Base-by-base conservation (phyloP, 345 rosid genomes). In the Rhodomyrtus tomentosa region DNA sequence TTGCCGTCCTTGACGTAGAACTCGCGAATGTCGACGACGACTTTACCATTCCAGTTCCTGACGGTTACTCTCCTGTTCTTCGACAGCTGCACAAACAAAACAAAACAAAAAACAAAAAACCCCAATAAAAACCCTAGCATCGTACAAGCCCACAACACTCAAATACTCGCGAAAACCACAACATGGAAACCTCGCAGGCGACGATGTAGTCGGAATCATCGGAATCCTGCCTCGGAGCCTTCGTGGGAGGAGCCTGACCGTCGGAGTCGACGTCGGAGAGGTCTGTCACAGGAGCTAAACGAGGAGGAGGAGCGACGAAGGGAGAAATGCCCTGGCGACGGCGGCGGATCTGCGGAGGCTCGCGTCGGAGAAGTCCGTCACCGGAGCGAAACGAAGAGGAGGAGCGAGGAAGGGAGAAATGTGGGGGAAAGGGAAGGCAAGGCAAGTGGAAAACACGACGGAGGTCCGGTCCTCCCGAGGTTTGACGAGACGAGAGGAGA, bases 21-120 rank as follows among this genome's bases (percentile, higher is more conserved):
- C 91, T 97, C 99, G 81, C 98, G 98, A 86, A 97, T 94, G 83
- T 97, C 98, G 52, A 97, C 91, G 92, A 95, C 92, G 38, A 94
- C 89, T 82, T 83, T 92, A 16, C 98, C 98, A 50, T 94, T 90
- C 98, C 96, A 97, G 82, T 90, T 92, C 93, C 98, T 88, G 85
- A 97, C 98, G 18, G 95, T 83, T 40, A 97, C 96, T 88, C 95
- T 95, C 90, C 98, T 88, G 72, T 91, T 97, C 93, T 91, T 95
- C 38, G 98, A 94, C 82, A 96, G 89, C 98, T 96, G 87, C 86
- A 82, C 88, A n/a, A n/a, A n/a, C n/a, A n/a, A n/a, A n/a, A n/a
- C n/a, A n/a, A n/a, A n/a, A n/a, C n/a, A n/a, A n/a, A 83, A 36
- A n/a, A 53, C 7, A 18, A 82, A 42, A 55, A 58, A 59, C 9